Base-by-base conservation (phyloP, 129 eudicot species). In the Oenanthe sinensis region DNA sequence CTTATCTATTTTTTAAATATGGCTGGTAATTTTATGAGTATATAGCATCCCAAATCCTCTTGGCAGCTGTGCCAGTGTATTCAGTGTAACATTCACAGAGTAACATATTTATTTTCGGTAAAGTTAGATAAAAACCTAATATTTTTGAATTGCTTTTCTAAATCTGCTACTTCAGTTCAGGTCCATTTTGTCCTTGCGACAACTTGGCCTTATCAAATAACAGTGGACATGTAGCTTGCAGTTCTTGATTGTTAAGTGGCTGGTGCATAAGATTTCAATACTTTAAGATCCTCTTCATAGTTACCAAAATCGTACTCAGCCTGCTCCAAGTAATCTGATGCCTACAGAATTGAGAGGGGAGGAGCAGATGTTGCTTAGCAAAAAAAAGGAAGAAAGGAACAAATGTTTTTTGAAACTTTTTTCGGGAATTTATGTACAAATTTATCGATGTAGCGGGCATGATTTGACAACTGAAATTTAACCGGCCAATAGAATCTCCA, bases 231-330 rank as follows among this genome's bases (percentile, higher is more conserved):
- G 98, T 96, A 82, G 92, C 85, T 73, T 87, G 92, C 42, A 95
- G 81, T 81, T 87, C 86, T n/a, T 94, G 89, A 83, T 95, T 85
- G 78, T 87, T 89, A 54, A 91, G 89, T 55, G 92, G 60, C 83
- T 87, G 87, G 6, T 82, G 86, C 85, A 81, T 82, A 95, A 84
- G 87, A 88, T 68, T 90, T 92, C n/a, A n/a, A n/a, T 24, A 96
- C 88, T 86, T 86, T 90, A 77, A 88, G 79, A 85, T 95, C 99
- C 85, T 95, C 97, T 79, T 82, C 87, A 75, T 77, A 75, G 77
- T 95, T 95, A 45, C 97, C 99, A n/a, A 97, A 88, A 76, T 95
- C 90, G 78, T 91, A 95, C 84, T 91, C 97, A 37, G 97, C 99
- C 80, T 95, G 96, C 84, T 95, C 96, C 89, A 95, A 82, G 83